Evolutionary conservation across 306 rosid genomes (phyloP), one percentile per base, ranked within the genome.

Genomic region (Betula pendula): DNA sequence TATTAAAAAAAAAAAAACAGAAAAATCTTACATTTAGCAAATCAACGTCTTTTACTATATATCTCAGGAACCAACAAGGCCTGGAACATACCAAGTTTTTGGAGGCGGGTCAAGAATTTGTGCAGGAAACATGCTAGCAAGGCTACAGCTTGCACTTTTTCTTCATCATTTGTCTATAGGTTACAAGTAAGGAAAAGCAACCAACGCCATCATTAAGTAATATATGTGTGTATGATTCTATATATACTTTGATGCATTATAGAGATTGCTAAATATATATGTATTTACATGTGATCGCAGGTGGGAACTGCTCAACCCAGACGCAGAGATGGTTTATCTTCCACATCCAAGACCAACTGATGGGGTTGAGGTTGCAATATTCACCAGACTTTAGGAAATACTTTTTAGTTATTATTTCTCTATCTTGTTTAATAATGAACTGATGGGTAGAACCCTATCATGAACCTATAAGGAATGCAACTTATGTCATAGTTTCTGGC

Each of bases 91-190:
- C 83, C 77, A 52, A 81, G 85, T 66, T 10, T 89, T 89, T 58
- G 88, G 88, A 0, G 70, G 77, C 9, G 84, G 89, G 58, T 48
- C 33, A 69, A 87, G 88, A 81, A 48, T 81, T 1, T 87, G 90
- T 59, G 84, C 84, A 0, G 86, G 89, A 51, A 89, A 82, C 75
- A 84, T 45, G 79, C 86, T 83, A 49, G 89, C 82, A 0, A 89
- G 83, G 48, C 20, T 70, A 9, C 87, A 87, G 72, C 79, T 87
- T 6, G 60, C 85, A 13, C 56, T 77, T n/a, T 33, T 85, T 6
- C 81, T 89, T 5, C 88, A 85, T 75, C 86, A 79, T 84, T 71
- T 89, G 62, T 79, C 85, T n/a, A 50, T 73, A 0, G 77, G 84
- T 76, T 89, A 81, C 73, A 77, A 74, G 90, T 84, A 75, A 66